Evolutionary conservation across 768 basidiomycete genomes (phyloP), one percentile per base, ranked within the genome.

Genomic region (Pisolithus microcarpus): DNA sequence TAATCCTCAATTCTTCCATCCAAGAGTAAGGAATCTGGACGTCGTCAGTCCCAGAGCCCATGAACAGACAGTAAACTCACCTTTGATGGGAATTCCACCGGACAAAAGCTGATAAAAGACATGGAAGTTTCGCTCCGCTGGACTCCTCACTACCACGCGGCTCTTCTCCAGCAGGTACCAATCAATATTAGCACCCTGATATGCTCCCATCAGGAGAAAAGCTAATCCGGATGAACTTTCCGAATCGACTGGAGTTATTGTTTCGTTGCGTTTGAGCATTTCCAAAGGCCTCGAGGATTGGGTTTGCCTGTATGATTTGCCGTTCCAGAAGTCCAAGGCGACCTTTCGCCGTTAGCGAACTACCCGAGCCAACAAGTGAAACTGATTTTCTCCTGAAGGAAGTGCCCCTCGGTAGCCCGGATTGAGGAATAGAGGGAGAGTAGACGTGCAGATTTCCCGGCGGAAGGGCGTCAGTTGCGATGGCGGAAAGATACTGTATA

Each of bases 151-250:
- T 7, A 95, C 91, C 2, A 99, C 95, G 56, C 96, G 73, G 62
- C 91, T 94, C 76, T 99, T 99, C 74, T 99, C 96, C 51, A 99
- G 72, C 28, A 99, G 74, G 65, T 99, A 99, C 96, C 96, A 98
- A 66, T 99, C 94, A 53, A 98, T 92, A 63, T 93, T 97, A 23
- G 96, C 96, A 1, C 96, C n/a, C 96, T 0, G 93, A 88, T 51
- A 99, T 99, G 57, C 91, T 91, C 2, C 95, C 94, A 56, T 89
- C 84, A 0, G 88, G 84, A 1, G 90, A 81, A 69, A 99, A 99
- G 62, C 86, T 87, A 54, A 99, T 98, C 42, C 92, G 78, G 43
- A 99, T 89, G 65, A 99, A 99, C 70, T 99, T 99, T 28, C 93
- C 94, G 65, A 99, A 99, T 37, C 96, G 88, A 77, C 90, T 92